Conservation (phyloP, 345 rosid genomes). For the Citrus sp. region DNA sequence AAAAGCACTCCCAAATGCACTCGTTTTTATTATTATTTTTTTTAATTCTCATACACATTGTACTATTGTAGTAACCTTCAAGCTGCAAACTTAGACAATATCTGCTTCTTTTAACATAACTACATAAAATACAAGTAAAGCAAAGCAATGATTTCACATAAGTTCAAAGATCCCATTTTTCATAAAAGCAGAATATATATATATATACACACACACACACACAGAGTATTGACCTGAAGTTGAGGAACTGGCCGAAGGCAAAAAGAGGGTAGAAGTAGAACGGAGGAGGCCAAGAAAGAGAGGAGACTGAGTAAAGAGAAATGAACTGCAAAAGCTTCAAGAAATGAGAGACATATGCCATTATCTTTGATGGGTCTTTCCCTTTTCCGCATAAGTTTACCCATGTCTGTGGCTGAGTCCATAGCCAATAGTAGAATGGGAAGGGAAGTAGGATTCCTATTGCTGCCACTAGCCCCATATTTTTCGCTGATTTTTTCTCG, state of each 20-base stretch:
- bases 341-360: conserved; percentile 74
- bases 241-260: conserved; percentile 86
- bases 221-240: conserved; percentile 51
- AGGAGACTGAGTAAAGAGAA: conserved; percentile 66
- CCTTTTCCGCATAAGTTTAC: conserved; percentile 65
- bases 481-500: background rate
- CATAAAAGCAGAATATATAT: background rate
- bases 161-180: background rate
- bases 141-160: background rate
- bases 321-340: conserved; percentile 70
- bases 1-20: background rate
- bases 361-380: conserved; percentile 64
- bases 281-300: conserved; percentile 82
- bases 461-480: conserved; percentile 71
- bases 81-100: background rate
- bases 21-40: no score
- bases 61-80: background rate
- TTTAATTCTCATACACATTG: background rate
- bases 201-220: background rate
- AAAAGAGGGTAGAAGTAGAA: conserved; percentile 88
- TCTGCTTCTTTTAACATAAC: background rate
- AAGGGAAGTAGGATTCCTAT: conserved; percentile 64
- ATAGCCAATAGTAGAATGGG: conserved; percentile 82
- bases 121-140: background rate
- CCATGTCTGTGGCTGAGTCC: conserved; percentile 83